phyloP scores from a whole-genome alignment of 768 basidiomycete genomes.

The Boletus sensibilis region DNA sequence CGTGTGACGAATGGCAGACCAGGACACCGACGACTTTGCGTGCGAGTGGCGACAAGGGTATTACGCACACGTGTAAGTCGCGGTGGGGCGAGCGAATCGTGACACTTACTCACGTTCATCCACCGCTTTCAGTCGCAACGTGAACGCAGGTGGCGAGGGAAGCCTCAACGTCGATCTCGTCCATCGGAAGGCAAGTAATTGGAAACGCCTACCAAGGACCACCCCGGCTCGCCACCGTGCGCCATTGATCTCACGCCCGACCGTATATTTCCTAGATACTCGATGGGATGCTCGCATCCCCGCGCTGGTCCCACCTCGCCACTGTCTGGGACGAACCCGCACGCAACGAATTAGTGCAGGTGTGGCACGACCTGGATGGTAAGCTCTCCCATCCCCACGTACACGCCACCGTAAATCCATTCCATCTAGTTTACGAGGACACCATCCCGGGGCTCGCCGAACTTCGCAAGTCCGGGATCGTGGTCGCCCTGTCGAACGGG shows the following conservation, averaged over 20 bases:
- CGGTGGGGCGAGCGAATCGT: neutral
- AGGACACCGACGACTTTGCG: conserved; percentile 41
- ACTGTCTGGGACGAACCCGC: conserved; percentile 42
- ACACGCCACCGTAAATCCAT: no score
- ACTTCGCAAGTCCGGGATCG: conserved; percentile 50
- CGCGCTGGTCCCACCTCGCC: conserved; percentile 52
- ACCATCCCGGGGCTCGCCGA: conserved; percentile 45
- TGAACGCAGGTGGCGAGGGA: conserved; percentile 47
- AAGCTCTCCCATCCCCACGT: neutral
- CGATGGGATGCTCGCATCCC: conserved; percentile 48
- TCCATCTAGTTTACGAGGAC: conserved; percentile 69
- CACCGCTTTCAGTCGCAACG: conserved; percentile 32
- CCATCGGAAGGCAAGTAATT: conserved; percentile 33
- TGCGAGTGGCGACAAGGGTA: conserved; percentile 59
- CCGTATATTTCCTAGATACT: conserved; percentile 44
- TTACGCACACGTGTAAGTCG: conserved; percentile 20
- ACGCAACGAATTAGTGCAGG: conserved; percentile 44
- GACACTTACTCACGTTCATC: no score
- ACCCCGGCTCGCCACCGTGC: neutral
- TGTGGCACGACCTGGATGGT: conserved; percentile 65
- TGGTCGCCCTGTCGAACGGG: conserved; percentile 61
- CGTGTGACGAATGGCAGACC: conserved; percentile 10
- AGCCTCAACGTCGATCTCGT: conserved; percentile 52
- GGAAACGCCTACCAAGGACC: no score
- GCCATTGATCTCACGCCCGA: neutral